Base-by-base conservation (phyloP, 1,139 yeast species). In the Saccharomyces hybrid region DNA sequence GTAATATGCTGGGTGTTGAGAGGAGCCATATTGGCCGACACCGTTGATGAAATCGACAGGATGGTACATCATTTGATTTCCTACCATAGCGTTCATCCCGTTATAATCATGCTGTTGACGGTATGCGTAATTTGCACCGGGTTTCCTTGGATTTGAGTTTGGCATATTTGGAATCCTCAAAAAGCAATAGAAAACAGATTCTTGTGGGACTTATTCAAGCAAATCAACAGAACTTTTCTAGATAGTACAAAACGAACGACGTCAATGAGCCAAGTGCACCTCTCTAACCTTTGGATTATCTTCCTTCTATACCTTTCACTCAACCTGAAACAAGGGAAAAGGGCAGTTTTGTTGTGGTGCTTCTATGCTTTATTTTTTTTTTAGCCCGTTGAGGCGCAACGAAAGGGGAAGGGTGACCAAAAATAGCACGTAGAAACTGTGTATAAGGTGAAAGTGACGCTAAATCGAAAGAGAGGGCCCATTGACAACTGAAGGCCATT, bases 1-100 rank as follows among this genome's bases (percentile, higher is more conserved):
- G 28, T 58, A 57, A 34, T 56, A 58, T 50, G 42, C 29, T 6
- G 57, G 56, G 46, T 62, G 66, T 23, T 58, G 62, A 4, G 62
- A 25, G 34, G 42, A 11, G 19, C 42, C 42, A 38, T 38, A 38
- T 38, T 38, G 42, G 23, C 42, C 42, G 23, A 11, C 42, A 38
- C 42, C 42, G 42, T 38, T 38, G 23, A 38, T 38, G 42, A 38
- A 38, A 8, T 38, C 42, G 6, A 38, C 42, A 38, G 42, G 42
- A 16, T 38, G 42, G 23, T 31, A 19, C 46, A 49, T 51, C 25
- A 46, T 25, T 13, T 49, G 38, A 27, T 54, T 38, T 16, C 42
- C 42, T 14, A 38, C 42, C 42, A 38, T 38, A 11, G 42, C 42
- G 42, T 38, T 38, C 42, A 38, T 38, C 42, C 42, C 42, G 13